Evolutionary conservation across 345 rosid species (phyloP).

Genomic region (Eucalyptus microcorys): DNA sequence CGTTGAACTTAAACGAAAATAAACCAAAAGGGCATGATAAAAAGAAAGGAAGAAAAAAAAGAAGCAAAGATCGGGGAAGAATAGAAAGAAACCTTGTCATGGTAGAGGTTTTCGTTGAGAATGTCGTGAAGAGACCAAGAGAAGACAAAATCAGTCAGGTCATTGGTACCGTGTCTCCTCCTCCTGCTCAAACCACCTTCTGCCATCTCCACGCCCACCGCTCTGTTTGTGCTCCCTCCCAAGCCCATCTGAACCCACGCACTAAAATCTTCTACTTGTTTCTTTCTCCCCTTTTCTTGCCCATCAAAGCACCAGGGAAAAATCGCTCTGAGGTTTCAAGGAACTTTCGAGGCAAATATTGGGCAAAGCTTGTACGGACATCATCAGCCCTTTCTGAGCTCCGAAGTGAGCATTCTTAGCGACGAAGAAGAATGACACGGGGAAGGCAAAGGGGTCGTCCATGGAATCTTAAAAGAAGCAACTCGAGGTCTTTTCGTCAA

Average conservation of each 20-base stretch:
- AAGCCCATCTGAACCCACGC: neutral
- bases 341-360: neutral
- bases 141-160: neutral
- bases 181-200: neutral
- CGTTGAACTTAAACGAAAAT: neutral
- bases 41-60: too few relatives aligned
- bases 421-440: neutral
- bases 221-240: neutral
- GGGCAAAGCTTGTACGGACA: neutral
- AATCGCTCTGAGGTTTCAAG: neutral
- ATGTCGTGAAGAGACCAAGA: conserved; percentile 32
- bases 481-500: neutral
- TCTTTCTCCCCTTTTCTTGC: neutral
- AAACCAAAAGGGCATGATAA: neutral
- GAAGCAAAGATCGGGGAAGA: neutral
- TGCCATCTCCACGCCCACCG: neutral
- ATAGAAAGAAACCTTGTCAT: conserved; percentile 3
- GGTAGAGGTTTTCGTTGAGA: conserved; percentile 8
- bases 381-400: neutral
- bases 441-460: neutral
- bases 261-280: neutral
- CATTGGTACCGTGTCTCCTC: neutral
- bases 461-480: neutral
- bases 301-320: neutral
- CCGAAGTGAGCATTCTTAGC: neutral